These are phyloP conservation scores for Sanghuangporus sanghuang DNA, from an alignment of 1,284 basidiomycete species.

Conservation along the genomic window DNA sequence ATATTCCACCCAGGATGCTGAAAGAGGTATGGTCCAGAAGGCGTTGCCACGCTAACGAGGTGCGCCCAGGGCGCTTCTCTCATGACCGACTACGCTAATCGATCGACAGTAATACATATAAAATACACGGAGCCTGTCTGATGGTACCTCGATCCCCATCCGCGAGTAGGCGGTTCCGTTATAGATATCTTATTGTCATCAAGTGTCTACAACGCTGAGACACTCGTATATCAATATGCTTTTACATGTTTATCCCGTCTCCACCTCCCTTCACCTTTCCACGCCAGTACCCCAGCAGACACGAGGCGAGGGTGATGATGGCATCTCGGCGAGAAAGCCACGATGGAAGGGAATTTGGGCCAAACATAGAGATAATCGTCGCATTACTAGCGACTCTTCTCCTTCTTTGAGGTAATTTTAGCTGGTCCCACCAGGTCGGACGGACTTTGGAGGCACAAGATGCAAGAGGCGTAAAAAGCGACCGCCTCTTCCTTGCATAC, in stretches of 20 bases:
- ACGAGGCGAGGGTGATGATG: neutral
- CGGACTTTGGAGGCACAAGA: neutral
- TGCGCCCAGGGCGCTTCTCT: neutral
- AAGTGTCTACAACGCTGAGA: neutral
- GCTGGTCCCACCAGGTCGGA: neutral
- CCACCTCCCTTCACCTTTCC: neutral
- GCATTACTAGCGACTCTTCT: slow-evolving; percentile 1
- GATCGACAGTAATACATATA: slow-evolving; percentile 1
- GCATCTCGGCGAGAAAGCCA: neutral
- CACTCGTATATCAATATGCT: neutral
- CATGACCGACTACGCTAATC: neutral
- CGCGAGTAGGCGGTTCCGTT: neutral
- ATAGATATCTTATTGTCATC: neutral
- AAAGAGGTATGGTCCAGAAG: slow-evolving; percentile 6
- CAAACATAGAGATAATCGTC: slow-evolving; percentile 8
- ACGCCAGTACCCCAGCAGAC: neutral
- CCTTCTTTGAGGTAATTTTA: neutral
- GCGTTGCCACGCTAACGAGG: slow-evolving; percentile 1
- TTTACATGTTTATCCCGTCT: neutral
- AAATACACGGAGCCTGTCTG: neutral
- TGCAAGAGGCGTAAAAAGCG: neutral
- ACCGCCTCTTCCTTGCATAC: neutral
- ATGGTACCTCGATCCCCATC: slow-evolving; percentile 1
- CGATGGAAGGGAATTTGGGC: neutral
- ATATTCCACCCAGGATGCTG: neutral